These are phyloP conservation scores for Sarcodon sp. DNA, from an alignment of 768 basidiomycete species.

Conservation along the genomic window DNA sequence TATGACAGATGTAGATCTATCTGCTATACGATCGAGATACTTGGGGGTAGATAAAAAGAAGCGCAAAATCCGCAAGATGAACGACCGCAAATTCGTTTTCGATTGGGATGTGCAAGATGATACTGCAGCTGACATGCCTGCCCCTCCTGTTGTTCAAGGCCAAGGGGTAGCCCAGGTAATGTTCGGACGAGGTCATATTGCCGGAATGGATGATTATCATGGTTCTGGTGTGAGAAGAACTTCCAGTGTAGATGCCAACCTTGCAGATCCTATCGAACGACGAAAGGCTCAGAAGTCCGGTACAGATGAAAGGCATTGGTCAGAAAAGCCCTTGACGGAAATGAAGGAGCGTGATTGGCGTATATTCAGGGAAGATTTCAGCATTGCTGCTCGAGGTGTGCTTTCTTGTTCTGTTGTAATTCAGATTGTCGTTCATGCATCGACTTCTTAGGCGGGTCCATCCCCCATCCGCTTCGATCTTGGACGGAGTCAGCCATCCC, in stretches of 20 bases:
- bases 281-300: slow-evolving; percentile 70
- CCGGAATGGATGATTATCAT: slow-evolving; percentile 66
- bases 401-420: slow-evolving; percentile 2
- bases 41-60: slow-evolving; percentile 92
- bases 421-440: slow-evolving; percentile 1
- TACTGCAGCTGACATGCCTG: slow-evolving; percentile 69
- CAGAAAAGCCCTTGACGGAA: slow-evolving; percentile 81
- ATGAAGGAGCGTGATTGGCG: slow-evolving; percentile 99
- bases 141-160: slow-evolving; percentile 53
- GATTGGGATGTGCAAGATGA: slow-evolving; percentile 98
- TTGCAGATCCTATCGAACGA: slow-evolving; percentile 76
- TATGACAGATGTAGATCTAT: slow-evolving; percentile 72
- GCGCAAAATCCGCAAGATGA: slow-evolving; percentile 88
- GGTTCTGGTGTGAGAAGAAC: slow-evolving; percentile 21
- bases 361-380: slow-evolving; percentile 98
- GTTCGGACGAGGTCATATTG: slow-evolving; percentile 77
- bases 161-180: slow-evolving; percentile 72
- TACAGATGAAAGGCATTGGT: slow-evolving; percentile 94
- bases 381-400: slow-evolving; percentile 81
- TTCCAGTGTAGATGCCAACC: slow-evolving; percentile 24
- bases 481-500: slow-evolving; percentile 90
- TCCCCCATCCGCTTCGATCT: slow-evolving; percentile 86
- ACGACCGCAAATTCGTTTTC: slow-evolving; percentile 96
- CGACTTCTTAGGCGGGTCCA: slow-evolving; percentile 57
- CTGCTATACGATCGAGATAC: slow-evolving; percentile 83